Evolutionary conservation across 805 yeast genomes (phyloP), one percentile per base, ranked within the genome.

Genomic region (Candida quercuum): DNA sequence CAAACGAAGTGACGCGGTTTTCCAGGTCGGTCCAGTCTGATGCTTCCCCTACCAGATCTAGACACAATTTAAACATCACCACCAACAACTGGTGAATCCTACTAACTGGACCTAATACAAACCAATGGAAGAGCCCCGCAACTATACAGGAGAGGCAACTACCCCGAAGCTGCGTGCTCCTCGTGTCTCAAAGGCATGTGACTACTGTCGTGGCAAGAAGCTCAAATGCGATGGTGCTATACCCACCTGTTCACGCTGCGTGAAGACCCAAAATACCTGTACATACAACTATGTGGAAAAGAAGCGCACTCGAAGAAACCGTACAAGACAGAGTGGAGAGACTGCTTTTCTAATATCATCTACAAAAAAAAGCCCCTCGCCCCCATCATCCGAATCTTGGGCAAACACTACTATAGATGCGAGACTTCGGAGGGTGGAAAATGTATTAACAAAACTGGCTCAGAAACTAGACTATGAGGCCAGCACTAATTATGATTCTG

Each of bases 181-280:
- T 32, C 53, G 75, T 33, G 65, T 62, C 17, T 52, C 63, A 7
- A 62, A 67, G 22, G 74, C 74, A 10, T 70, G 75, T 49, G 74
- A 70, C 45, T 61, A 60, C 37, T 70, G 75, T 39, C 53, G 89
- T 14, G 78, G 74, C 55, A 81, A 81, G 56, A 82, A 82, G 51
- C 86, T 82, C 38, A 81, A 81, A 52, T 83, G 93, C 59, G 87
- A 82, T 52, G 89, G 88, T 10, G 74, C 74, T 48, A 81, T n/a
- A n/a, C n/a, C 74, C 48, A 88, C 89, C 3, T 83, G 89, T 57
- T 74, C 78, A 21, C 87, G 81, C 53, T 87, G 95, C 53, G 80
- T 91, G 1, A 94, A 84, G 2, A 83, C 82, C 56, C 72, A 81
- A 17, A 82, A 78, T 54, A 78, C 74, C 37, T 87, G 96, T 60